Evolutionary conservation across 768 basidiomycete species (phyloP).

Genomic region (Leccinum uliginosum): DNA sequence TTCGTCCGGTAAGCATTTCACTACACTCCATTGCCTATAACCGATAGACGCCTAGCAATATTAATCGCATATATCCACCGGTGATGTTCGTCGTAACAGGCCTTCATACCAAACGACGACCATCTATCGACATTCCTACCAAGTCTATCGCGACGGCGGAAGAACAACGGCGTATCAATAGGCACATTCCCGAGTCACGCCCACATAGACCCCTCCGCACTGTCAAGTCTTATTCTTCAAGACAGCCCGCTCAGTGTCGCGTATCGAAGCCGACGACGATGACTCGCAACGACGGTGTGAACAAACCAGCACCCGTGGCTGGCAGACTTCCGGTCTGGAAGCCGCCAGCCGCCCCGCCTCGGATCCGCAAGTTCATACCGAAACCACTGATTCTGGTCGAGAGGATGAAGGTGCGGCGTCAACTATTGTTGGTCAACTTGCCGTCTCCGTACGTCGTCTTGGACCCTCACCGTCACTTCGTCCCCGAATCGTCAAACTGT

Average conservation of each 20-base stretch:
- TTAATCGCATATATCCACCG: slow-evolving; percentile 1
- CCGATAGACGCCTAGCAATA: slow-evolving; percentile 16
- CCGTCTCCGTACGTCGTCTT: background rate
- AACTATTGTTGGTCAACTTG: background rate
- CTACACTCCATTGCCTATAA: background rate
- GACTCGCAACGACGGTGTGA: background rate
- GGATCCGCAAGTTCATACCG: slow-evolving; percentile 19
- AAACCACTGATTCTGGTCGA: slow-evolving; percentile 24
- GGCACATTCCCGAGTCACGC: background rate
- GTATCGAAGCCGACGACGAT: slow-evolving; percentile 1
- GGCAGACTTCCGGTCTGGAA: background rate
- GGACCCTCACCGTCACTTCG: background rate
- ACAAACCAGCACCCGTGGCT: background rate
- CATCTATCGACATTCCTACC: background rate
- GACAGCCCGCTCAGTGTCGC: background rate
- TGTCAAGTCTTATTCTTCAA: background rate
- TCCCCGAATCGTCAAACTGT: background rate
- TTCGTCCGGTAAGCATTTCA: slow-evolving; percentile 7
- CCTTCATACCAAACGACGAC: slow-evolving; percentile 23
- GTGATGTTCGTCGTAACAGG: slow-evolving; percentile 24
- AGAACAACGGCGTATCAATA: background rate
- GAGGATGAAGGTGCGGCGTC: slow-evolving; percentile 21
- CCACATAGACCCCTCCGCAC: background rate
- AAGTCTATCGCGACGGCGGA: background rate
- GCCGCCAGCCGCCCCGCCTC: background rate